A percentile compares a stretch with the other conserved stretches of the same genome.
Evolutionary conservation across 352 stramenopile genomes (phyloP).

Genomic region (Hyphochytrium catenoides): DNA sequence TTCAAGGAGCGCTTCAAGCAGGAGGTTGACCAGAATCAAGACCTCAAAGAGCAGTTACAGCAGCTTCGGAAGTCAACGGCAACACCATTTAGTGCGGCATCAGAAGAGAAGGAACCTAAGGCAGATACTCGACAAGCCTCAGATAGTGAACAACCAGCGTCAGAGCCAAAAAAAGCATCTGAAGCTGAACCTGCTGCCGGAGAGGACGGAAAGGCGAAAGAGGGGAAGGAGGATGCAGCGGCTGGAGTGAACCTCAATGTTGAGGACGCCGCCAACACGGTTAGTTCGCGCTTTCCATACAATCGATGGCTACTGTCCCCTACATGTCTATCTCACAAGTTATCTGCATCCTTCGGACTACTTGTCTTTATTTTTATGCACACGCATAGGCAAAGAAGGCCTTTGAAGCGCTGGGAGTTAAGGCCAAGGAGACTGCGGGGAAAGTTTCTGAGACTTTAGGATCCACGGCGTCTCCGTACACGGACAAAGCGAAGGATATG

Average conservation of each 20-base stretch:
- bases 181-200: constrained; percentile 26
- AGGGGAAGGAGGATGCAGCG: constrained; percentile 40
- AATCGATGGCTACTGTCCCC: too few relatives aligned
- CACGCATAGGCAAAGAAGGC: constrained; percentile 1
- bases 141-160: constrained; percentile 27
- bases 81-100: too few relatives aligned
- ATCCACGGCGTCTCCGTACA: too few relatives aligned
- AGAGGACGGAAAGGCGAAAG: constrained; percentile 24
- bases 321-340: too few relatives aligned
- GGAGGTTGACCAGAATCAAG: constrained; percentile 48
- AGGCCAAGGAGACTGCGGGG: constrained; percentile 1
- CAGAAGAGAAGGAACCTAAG: too few relatives aligned
- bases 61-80: too few relatives aligned
- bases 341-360: constrained; percentile 1
- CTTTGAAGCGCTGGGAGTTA: not conserved
- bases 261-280: constrained; percentile 9
- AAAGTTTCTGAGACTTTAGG: too few relatives aligned
- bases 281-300: not conserved
- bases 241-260: constrained; percentile 14
- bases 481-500: too few relatives aligned
- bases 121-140: constrained; percentile 36
- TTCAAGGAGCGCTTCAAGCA: constrained; percentile 48
- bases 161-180: constrained; percentile 34
- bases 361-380: constrained; percentile 2
- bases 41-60: constrained; percentile 45